Evolutionary conservation across 192 early-diverging fungal species (phyloP).

Genomic region (Spinellus fusiger): DNA sequence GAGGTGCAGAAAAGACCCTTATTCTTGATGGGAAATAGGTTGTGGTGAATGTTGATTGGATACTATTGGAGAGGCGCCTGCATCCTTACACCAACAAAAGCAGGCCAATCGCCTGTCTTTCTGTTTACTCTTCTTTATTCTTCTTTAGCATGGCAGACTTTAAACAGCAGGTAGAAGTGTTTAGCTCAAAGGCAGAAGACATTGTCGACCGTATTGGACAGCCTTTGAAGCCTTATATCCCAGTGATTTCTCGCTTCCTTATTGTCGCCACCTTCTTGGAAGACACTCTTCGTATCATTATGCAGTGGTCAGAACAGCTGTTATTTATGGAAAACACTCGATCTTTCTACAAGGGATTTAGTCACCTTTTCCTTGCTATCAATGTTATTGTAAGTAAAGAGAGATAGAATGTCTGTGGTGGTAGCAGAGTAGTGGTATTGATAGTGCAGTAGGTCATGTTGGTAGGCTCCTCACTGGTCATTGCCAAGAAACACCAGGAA

Average conservation of each 20-base stretch:
- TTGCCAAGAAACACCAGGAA: constrained; percentile 76
- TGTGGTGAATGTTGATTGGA: constrained; percentile 12
- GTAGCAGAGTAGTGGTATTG: not conserved
- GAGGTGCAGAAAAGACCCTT: too few relatives aligned
- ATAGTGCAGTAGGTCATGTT: constrained; percentile 57
- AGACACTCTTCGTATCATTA: constrained; percentile 82
- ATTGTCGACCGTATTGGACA: constrained; percentile 65
- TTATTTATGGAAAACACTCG: constrained; percentile 77
- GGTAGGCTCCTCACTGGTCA: constrained; percentile 76
- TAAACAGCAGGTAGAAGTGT: constrained; percentile 37
- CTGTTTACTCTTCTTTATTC: not conserved
- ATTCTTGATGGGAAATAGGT: too few relatives aligned
- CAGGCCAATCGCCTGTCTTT: not conserved
- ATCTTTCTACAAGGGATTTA: constrained; percentile 71
- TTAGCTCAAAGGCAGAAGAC: constrained; percentile 64
- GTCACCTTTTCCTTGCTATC: constrained; percentile 77
- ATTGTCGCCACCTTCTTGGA: constrained; percentile 95
- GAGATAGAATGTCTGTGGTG: not conserved
- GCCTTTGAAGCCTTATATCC: constrained; percentile 88
- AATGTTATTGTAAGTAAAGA: constrained; percentile 69
- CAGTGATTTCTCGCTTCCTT: constrained; percentile 86
- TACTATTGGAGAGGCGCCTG: constrained; percentile 9
- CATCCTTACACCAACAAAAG: not conserved
- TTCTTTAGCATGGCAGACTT: constrained; percentile 14
- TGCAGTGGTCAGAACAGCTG: constrained; percentile 88